A percentile compares a stretch with the other conserved stretches of the same genome.
Evolutionary conservation across 306 rosid species (phyloP).

Genomic region (Canavalia ensiformis): DNA sequence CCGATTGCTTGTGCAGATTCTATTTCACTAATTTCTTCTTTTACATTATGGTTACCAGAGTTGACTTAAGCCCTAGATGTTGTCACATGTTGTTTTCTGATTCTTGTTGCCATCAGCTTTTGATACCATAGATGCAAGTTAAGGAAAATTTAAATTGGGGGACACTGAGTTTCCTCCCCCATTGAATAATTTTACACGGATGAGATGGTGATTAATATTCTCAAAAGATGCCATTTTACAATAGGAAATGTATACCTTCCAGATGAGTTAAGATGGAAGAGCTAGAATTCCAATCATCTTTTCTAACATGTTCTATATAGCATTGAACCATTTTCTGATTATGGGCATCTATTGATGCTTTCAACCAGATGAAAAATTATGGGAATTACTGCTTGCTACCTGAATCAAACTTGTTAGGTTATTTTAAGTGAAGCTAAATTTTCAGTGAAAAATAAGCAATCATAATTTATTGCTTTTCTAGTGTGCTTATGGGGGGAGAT

Average conservation of each 20-base stretch:
- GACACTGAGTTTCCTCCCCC: constrained; percentile 26
- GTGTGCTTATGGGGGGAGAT: constrained; percentile 24
- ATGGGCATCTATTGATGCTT: constrained; percentile 22
- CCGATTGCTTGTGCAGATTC: constrained; percentile 31
- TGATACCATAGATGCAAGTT: constrained; percentile 20
- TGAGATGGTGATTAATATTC: constrained; percentile 33
- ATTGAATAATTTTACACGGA: constrained; percentile 24
- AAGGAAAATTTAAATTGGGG: constrained; percentile 1
- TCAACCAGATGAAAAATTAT: constrained; percentile 21
- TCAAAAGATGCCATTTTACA: constrained; percentile 1
- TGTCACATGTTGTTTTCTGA: constrained; percentile 18
- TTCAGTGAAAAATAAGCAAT: constrained; percentile 9
- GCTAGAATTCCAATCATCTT: constrained; percentile 27
- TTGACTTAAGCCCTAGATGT: constrained; percentile 34
- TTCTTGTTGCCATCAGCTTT: constrained; percentile 38
- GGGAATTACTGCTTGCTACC: constrained; percentile 41
- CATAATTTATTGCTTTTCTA: constrained; percentile 14
- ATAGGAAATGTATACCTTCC: constrained; percentile 12
- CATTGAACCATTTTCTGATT: constrained; percentile 28
- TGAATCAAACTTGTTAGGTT: constrained; percentile 32
- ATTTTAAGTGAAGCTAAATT: constrained; percentile 11
- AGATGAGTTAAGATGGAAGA: constrained; percentile 28
- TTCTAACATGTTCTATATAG: constrained; percentile 20
- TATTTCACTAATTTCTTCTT: constrained; percentile 19
- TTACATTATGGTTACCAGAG: constrained; percentile 20